These are phyloP conservation scores for Neurospora sp. DNA, from an alignment of 2,329 filamentous ascomycete genomes.

Conservation along the genomic window DNA sequence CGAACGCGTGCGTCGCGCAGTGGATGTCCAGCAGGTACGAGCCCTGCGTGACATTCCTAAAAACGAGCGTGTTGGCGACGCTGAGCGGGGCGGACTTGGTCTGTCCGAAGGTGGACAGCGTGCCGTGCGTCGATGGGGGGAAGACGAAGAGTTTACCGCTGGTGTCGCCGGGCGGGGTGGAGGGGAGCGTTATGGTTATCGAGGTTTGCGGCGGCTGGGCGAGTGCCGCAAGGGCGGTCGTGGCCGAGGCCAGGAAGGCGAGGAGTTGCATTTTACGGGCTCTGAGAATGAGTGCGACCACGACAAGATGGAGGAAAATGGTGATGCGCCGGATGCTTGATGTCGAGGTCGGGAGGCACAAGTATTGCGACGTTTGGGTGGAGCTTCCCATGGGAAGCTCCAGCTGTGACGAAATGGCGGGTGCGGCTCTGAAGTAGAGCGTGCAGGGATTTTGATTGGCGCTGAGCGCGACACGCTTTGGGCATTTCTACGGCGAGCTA, in stretches of 20 bases:
- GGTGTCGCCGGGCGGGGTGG: slow-evolving; percentile 23
- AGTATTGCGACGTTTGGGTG: neutral
- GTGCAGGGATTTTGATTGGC: neutral
- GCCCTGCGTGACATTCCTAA: slow-evolving; percentile 59
- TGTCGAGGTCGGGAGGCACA: neutral
- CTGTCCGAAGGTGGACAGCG: slow-evolving; percentile 34
- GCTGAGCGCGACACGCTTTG: neutral
- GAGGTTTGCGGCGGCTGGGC: slow-evolving; percentile 3
- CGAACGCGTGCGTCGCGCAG: slow-evolving; percentile 64
- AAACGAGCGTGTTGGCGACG: slow-evolving; percentile 61
- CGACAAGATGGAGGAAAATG: neutral
- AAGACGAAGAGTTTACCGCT: slow-evolving; percentile 42
- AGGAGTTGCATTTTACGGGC: slow-evolving; percentile 24
- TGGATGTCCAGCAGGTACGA: slow-evolving; percentile 80
- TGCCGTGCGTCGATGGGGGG: slow-evolving; percentile 58
- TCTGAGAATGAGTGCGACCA: neutral
- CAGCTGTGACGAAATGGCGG: neutral
- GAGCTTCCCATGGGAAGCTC: neutral
- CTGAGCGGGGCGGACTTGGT: slow-evolving; percentile 52
- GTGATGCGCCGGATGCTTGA: neutral
- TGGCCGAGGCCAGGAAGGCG: slow-evolving; percentile 24
- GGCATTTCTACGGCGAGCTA: neutral
- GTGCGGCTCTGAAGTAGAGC: neutral
- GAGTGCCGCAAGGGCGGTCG: slow-evolving; percentile 17
- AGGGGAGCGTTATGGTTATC: slow-evolving; percentile 33